Evolutionary conservation across 139 green algal species (phyloP), one percentile per base, ranked within the genome.

Genomic region (Pseudopediastrum boryanum): DNA sequence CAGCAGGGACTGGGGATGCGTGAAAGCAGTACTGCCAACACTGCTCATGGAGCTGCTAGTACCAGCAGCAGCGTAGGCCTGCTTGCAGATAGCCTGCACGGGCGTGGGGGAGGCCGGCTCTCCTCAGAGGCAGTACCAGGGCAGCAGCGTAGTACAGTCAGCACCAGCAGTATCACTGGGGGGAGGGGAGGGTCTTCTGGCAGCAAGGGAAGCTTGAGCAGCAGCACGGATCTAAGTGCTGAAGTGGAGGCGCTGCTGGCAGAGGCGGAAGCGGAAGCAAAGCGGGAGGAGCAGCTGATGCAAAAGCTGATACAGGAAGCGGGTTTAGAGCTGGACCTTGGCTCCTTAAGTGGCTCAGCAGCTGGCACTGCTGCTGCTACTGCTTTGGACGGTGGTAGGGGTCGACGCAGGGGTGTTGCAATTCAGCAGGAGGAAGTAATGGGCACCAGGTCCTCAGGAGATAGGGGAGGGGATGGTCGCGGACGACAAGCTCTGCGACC

Each of bases 211-310:
- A n/a, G n/a, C 21, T 29, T 27, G 25, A 36, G 9, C 66, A 74
- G 66, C 54, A 70, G 71, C 56, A 16, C 69, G 23, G 58, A 58
- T 23, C 27, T 78, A 3, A 70, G 54, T 6, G 35, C 35, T 27
- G 71, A 78, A 41, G 54, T 78, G 54, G 71, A 78, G 54, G 54
- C 68, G 39, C 54, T 78, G 71, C 41, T 78, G 39, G 52, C 51
- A 35, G 71, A 56, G 38, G 58, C 71, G 23, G 71, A 78, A 23
- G 54, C 71, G 46, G 44, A 78, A 38, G 71, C 69, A 33, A 39
- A 70, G 27, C 54, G 31, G 16, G 71, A 78, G 71, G 16, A 70
- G 71, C 48, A 58, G 48, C n/a, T n/a, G n/a, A n/a, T n/a, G n/a
- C n/a, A n/a, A n/a, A n/a, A n/a, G n/a, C n/a, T n/a, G n/a, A n/a